phyloP scores from a whole-genome alignment of 2,329 filamentous ascomycete genomes.

The Colletotrichum eleusines region DNA sequence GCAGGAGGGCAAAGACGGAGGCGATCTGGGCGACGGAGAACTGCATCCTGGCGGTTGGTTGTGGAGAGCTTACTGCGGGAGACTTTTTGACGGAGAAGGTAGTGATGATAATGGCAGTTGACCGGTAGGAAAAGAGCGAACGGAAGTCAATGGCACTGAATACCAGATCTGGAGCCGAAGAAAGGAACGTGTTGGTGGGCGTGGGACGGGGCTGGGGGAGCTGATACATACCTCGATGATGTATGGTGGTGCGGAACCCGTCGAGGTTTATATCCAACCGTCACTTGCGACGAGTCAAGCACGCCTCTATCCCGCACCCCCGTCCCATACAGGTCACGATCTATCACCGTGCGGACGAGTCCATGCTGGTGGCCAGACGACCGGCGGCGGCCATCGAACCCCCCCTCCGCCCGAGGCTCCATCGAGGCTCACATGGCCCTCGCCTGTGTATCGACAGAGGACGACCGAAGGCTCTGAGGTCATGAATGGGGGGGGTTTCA shows the following conservation, averaged over 20 bases:
- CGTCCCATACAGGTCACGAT: neutral
- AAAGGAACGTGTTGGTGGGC: constrained; percentile 40
- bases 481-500: constrained; percentile 27
- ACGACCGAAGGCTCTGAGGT: constrained; percentile 1
- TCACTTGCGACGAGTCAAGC: constrained; percentile 22
- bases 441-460: neutral
- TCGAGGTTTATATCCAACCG: constrained; percentile 40
- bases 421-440: neutral
- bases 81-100: constrained; percentile 16
- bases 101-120: constrained; percentile 26
- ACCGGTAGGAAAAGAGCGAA: constrained; percentile 34
- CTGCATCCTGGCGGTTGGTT: constrained; percentile 38
- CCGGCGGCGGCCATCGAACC: constrained; percentile 18
- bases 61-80: neutral
- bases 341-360: neutral
- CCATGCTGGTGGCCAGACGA: neutral
- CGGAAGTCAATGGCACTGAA: constrained; percentile 32
- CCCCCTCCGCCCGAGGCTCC: constrained; percentile 2
- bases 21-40: constrained; percentile 35
- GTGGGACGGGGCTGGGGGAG: constrained; percentile 28
- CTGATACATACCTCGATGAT: constrained; percentile 7
- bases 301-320: neutral
- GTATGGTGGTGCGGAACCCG: constrained; percentile 13
- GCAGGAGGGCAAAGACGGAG: constrained; percentile 23
- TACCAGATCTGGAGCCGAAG: constrained; percentile 38